Percentiles rank a stretch among this genome's conserved stretches.
These are phyloP conservation scores for Acacia concinna DNA, from an alignment of 331 rosid species.

Conservation along the genomic window DNA sequence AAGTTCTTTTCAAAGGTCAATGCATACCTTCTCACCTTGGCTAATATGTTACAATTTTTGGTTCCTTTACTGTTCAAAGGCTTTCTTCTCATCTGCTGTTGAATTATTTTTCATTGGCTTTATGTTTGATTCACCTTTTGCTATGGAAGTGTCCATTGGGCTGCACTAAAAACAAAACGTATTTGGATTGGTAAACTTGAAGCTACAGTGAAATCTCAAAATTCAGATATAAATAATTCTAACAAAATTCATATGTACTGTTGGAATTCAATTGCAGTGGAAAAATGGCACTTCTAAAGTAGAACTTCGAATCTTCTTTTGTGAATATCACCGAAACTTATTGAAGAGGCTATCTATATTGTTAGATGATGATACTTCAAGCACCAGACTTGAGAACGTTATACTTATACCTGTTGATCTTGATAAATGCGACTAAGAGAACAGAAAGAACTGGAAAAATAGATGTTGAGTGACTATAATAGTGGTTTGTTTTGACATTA, in stretches of 20 bases:
- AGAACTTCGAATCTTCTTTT: background rate
- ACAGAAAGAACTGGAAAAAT: background rate
- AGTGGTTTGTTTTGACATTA: background rate
- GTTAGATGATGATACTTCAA: slow-evolving; percentile 13
- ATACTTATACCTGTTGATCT: background rate
- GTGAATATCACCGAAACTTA: background rate
- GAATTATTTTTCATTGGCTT: slow-evolving; percentile 18
- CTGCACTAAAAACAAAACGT: background rate
- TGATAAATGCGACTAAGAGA: background rate
- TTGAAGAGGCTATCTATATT: slow-evolving; percentile 18
- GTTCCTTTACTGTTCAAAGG: slow-evolving; percentile 21
- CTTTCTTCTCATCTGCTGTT: slow-evolving; percentile 16
- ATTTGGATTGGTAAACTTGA: slow-evolving; percentile 9
- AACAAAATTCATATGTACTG: slow-evolving; percentile 10
- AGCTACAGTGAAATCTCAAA: slow-evolving; percentile 11
- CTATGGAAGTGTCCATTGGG: slow-evolving; percentile 1
- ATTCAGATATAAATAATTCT: background rate
- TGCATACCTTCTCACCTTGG: slow-evolving; percentile 51
- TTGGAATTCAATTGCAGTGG: slow-evolving; percentile 23
- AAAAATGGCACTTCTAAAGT: slow-evolving; percentile 1
- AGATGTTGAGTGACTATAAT: background rate
- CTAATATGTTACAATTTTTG: slow-evolving; percentile 37
- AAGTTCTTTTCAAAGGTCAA: slow-evolving; percentile 97
- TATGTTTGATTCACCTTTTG: slow-evolving; percentile 16
- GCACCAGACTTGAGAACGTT: background rate